These are phyloP conservation scores for Hippophae rhamnoides DNA, from an alignment of 306 rosid genomes.

Conservation along the genomic window DNA sequence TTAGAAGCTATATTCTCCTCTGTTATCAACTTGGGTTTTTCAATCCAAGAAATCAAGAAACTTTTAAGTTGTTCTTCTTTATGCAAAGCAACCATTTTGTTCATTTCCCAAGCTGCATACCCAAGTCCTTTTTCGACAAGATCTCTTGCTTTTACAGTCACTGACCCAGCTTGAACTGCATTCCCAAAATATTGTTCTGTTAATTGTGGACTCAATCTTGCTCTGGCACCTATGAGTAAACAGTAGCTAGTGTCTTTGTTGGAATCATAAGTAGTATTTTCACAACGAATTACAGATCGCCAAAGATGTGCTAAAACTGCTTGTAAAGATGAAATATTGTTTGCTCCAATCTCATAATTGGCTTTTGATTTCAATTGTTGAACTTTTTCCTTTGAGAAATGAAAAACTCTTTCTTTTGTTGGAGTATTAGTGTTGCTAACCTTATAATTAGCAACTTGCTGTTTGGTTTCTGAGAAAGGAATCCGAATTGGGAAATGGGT, in stretches of 20 bases:
- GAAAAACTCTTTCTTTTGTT: constrained; percentile 6
- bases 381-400: constrained; percentile 3
- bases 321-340: constrained; percentile 8
- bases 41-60: constrained; percentile 5
- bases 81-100: constrained; percentile 12
- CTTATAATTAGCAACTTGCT: not conserved
- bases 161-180: constrained; percentile 9
- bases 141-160: constrained; percentile 1
- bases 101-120: constrained; percentile 6
- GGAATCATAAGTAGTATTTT: not conserved
- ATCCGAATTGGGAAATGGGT: not conserved
- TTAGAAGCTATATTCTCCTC: not conserved
- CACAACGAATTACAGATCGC: not conserved
- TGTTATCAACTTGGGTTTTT: constrained; percentile 9
- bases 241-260: not conserved
- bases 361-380: constrained; percentile 9
- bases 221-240: constrained; percentile 7
- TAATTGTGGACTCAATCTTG: constrained; percentile 3
- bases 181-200: constrained; percentile 4
- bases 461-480: not conserved
- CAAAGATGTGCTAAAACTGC: constrained; percentile 14
- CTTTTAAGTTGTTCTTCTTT: constrained; percentile 14
- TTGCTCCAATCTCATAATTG: constrained; percentile 4
- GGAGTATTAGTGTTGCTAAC: not conserved
- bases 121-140: constrained; percentile 7